Conservation (phyloP, 768 basidiomycete species). For the Naematelia aurantialba region DNA sequence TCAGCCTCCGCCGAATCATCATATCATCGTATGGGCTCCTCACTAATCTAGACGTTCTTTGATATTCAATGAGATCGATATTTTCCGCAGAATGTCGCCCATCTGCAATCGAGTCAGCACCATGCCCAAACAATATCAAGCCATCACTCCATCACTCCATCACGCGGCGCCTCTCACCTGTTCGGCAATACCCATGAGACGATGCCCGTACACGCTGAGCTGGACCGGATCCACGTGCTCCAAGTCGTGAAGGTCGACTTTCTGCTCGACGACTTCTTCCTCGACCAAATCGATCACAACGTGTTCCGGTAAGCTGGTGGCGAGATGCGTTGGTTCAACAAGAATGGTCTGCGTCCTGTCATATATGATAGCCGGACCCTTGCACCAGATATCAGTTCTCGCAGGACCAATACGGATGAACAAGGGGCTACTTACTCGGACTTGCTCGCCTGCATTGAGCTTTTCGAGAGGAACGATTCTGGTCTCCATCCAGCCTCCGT, state of each 20-base stretch:
- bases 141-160: neutral
- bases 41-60: slow-evolving; percentile 94
- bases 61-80: slow-evolving; percentile 90
- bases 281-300: slow-evolving; percentile 36
- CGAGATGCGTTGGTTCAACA: slow-evolving; percentile 58
- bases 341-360: slow-evolving; percentile 95
- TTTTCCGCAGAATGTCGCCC: slow-evolving; percentile 86
- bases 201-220: slow-evolving; percentile 86
- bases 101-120: slow-evolving; percentile 58
- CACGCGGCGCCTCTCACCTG: slow-evolving; percentile 12
- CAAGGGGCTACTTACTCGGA: slow-evolving; percentile 11
- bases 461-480: slow-evolving; percentile 17
- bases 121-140: too few species aligned
- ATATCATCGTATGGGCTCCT: slow-evolving; percentile 1
- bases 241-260: slow-evolving; percentile 21
- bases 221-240: slow-evolving; percentile 51
- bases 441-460: slow-evolving; percentile 22
- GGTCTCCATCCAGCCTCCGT: slow-evolving; percentile 21
- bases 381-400: neutral
- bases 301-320: slow-evolving; percentile 32
- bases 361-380: slow-evolving; percentile 89
- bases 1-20: neutral
- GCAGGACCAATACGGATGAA: neutral
- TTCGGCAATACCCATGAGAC: slow-evolving; percentile 96
- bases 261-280: slow-evolving; percentile 17